These are phyloP conservation scores for Gossypium mustelinum DNA, from an alignment of 345 rosid species.

Conservation along the genomic window DNA sequence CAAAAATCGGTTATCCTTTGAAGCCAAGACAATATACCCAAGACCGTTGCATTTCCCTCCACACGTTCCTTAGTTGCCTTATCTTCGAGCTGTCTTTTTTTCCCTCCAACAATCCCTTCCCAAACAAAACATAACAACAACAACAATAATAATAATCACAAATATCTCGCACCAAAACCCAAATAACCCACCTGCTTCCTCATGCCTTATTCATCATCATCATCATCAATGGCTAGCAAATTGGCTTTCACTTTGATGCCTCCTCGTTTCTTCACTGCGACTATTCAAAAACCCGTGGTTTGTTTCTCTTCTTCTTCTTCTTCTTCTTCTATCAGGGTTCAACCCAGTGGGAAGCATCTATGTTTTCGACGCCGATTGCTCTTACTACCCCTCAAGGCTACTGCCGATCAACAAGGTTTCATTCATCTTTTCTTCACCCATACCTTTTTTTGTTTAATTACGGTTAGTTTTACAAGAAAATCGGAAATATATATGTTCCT, in stretches of 20 bases:
- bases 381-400: conserved; percentile 54
- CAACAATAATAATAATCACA: neutral
- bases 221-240: conserved; percentile 42
- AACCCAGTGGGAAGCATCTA: conserved; percentile 34
- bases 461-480: no score
- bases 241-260: conserved; percentile 52
- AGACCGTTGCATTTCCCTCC: conserved; percentile 58
- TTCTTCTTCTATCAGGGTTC: conserved; percentile 30
- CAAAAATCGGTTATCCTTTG: conserved; percentile 20
- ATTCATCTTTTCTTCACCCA: neutral
- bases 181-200: neutral
- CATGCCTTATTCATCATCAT: neutral
- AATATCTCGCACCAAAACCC: conserved; percentile 10
- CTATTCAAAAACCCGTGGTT: conserved; percentile 40
- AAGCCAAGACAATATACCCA: neutral
- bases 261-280: conserved; percentile 46
- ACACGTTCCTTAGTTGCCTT: conserved; percentile 35
- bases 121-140: conserved; percentile 3
- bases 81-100: conserved; percentile 17
- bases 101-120: conserved; percentile 36
- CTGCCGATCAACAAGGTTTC: conserved; percentile 74
- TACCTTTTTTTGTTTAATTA: neutral
- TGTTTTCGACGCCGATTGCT: conserved; percentile 37
- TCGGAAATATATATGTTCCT: neutral
- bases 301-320: conserved; percentile 23